A percentile compares a stretch with the other conserved stretches of the same genome.
Evolutionary conservation across 352 stramenopile species (phyloP).

Genomic region (Phytopythium boreale): DNA sequence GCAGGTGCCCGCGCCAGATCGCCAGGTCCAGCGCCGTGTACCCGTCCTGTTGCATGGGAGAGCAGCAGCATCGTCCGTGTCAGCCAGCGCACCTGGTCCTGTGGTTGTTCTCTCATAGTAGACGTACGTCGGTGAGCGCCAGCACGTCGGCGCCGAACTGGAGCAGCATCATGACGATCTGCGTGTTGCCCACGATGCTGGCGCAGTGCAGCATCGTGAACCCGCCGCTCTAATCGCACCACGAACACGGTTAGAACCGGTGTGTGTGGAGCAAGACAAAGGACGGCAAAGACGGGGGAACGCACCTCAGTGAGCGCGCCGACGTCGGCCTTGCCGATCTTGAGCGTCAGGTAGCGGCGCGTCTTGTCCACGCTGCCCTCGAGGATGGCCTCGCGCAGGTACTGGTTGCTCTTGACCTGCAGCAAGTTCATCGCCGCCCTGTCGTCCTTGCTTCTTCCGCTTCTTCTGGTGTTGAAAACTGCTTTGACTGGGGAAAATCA

Average conservation of each 20-base stretch:
- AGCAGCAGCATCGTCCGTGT: neutral
- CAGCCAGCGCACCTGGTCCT: too few relatives aligned
- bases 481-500: neutral
- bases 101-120: too few relatives aligned
- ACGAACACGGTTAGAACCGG: too few relatives aligned
- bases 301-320: constrained; percentile 66
- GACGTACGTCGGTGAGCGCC: constrained; percentile 65
- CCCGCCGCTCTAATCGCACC: constrained; percentile 64
- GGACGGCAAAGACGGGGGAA: too few relatives aligned
- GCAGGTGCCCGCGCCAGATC: constrained; percentile 77
- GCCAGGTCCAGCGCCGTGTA: constrained; percentile 79
- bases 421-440: constrained; percentile 69
- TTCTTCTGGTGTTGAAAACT: neutral
- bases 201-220: constrained; percentile 84
- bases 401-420: constrained; percentile 86
- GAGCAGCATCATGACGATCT: constrained; percentile 87
- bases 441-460: neutral
- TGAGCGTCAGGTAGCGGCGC: constrained; percentile 76
- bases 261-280: too few relatives aligned
- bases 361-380: constrained; percentile 80
- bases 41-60: constrained; percentile 59
- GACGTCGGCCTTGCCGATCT: constrained; percentile 83
- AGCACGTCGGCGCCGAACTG: constrained; percentile 75
- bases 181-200: constrained; percentile 69
- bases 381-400: constrained; percentile 78